A percentile compares a stretch with the other conserved stretches of the same genome.
Conservation (phyloP, 2,329 filamentous ascomycete species). For the Aschersonia sp. region DNA sequence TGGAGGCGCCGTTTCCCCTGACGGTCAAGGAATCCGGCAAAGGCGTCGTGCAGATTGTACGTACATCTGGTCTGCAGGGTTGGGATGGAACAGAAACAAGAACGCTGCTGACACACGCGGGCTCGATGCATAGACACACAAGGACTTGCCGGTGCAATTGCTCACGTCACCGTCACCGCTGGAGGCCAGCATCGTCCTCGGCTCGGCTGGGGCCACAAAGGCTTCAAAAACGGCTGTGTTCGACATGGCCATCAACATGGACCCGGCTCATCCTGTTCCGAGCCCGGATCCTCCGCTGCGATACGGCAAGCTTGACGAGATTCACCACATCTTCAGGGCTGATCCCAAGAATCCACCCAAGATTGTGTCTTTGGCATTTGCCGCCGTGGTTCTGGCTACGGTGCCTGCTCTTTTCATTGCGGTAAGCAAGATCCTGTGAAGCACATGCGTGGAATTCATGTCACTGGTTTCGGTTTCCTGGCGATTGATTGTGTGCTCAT, state of each 20-base stretch:
- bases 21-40: conserved; percentile 80
- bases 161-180: conserved; percentile 53
- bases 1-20: conserved; percentile 81
- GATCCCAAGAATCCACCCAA: conserved; percentile 71
- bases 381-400: conserved; percentile 55
- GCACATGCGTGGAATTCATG: no score
- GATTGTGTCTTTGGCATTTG: conserved; percentile 66
- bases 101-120: background rate
- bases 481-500: background rate
- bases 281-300: conserved; percentile 55
- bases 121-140: conserved; percentile 50
- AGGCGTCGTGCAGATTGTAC: conserved; percentile 69
- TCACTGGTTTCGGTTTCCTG: no score
- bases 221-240: conserved; percentile 60
- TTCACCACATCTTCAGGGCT: conserved; percentile 77
- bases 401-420: conserved; percentile 58
- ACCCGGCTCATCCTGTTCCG: conserved; percentile 44
- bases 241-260: conserved; percentile 51
- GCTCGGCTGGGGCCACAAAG: conserved; percentile 64
- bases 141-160: conserved; percentile 78
- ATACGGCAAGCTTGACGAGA: conserved; percentile 73
- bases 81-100: background rate
- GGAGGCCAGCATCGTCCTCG: conserved; percentile 70
- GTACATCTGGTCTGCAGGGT: conserved; percentile 15
- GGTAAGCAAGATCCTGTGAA: conserved; percentile 26